Base-by-base conservation (phyloP, 352 stramenopile genomes). In the Hyphochytrium catenoides region DNA sequence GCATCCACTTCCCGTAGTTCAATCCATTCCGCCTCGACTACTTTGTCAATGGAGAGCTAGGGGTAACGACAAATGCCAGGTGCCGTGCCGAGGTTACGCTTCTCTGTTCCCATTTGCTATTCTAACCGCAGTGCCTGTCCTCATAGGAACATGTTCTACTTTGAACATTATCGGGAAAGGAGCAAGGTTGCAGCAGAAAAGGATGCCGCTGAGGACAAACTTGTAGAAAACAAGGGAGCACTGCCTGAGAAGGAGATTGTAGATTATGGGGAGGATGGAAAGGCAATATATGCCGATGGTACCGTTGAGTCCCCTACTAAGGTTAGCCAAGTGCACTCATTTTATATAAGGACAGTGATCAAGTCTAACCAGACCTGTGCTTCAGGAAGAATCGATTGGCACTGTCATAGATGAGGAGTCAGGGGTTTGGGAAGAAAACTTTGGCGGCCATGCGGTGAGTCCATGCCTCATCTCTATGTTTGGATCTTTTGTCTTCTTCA, bases 251-350 rank as follows among this genome's bases (percentile, higher is more conserved):
- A 91, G 48, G 71, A 89, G 46, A 81, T 95, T 37, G 76, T 86
- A 2, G 88, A 93, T 44, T 97, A 97, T 42, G 91, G 85, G 47
- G 88, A 97, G 52, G 86, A 96, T 55, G 88, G 88, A 26, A 57
- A 95, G 1, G 88, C 88, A 9, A 95, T 95, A 45, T 97, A 96
- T 45, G 71, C 72, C 1, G 86, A 96, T 55, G 86, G 86, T 25
- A 86, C 76, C 37, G 61, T 28, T 40, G 48, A 21, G 35, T 56
- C 12, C 7, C 11, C 30, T 11, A n/a, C n/a, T n/a, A n/a, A n/a
- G n/a, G n/a, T n/a, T n/a, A n/a, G n/a, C n/a, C n/a, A n/a, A n/a
- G n/a, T n/a, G n/a, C n/a, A n/a, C n/a, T n/a, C n/a, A n/a, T n/a
- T n/a, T n/a, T n/a, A n/a, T n/a, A n/a, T n/a, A n/a, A n/a, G n/a